Percentiles rank a stretch among this genome's conserved stretches.
These are phyloP conservation scores for Colletotrichum nymphaeae DNA, from an alignment of 2,329 filamentous ascomycete species.

Conservation along the genomic window DNA sequence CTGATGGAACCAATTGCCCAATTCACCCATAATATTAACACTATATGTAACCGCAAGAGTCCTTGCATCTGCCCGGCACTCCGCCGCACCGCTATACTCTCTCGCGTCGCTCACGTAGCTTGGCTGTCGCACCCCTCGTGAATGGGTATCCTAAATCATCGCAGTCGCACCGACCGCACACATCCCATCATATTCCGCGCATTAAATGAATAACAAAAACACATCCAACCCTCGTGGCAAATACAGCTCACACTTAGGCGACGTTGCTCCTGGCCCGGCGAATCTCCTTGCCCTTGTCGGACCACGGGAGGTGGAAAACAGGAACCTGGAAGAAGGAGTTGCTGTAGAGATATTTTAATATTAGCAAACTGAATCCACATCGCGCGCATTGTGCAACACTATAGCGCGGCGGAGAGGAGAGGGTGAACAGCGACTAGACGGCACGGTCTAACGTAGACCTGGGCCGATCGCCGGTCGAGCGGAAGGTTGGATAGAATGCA, in stretches of 20 bases:
- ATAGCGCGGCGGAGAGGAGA: not conserved
- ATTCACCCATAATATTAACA: not conserved
- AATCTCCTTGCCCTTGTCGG: constrained; percentile 75
- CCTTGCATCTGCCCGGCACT: not conserved
- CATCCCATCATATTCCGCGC: not conserved
- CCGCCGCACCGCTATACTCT: not conserved
- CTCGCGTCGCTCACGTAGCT: not conserved
- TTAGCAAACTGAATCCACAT: constrained; percentile 26
- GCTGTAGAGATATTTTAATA: constrained; percentile 58
- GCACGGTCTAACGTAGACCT: not conserved
- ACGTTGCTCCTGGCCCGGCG: constrained; percentile 62
- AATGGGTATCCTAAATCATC: not conserved
- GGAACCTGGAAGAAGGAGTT: constrained; percentile 91
- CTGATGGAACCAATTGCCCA: no score
- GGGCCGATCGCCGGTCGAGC: not conserved
- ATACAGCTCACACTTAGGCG: not conserved
- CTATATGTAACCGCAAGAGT: not conserved
- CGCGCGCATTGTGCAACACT: not conserved
- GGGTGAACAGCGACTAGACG: not conserved
- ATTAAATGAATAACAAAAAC: not conserved
- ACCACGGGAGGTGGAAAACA: constrained; percentile 96
- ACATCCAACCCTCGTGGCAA: not conserved
- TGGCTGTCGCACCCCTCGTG: not conserved
- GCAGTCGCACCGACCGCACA: not conserved
- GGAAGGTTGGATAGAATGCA: not conserved